Percentiles rank a stretch among this genome's conserved stretches.
These are phyloP conservation scores for Calonectria montana DNA, from an alignment of 2,329 filamentous ascomycete species.

Conservation along the genomic window DNA sequence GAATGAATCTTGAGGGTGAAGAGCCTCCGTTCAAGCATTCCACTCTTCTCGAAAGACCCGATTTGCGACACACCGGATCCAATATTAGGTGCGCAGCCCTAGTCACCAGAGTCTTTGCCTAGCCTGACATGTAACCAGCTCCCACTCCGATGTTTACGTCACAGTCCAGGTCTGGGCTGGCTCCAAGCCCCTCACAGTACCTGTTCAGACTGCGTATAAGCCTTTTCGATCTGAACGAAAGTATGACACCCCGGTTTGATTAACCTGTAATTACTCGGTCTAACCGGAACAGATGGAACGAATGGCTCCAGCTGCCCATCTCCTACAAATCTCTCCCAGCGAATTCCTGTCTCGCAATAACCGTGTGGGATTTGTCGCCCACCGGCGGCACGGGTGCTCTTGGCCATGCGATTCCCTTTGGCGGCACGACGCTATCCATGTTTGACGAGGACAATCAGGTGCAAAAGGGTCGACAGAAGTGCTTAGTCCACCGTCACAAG, in stretches of 20 bases:
- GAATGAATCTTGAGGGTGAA: conserved; percentile 61
- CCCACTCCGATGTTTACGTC: conserved; percentile 89
- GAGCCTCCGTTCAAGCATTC: conserved; percentile 63
- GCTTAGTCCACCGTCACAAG: conserved; percentile 83
- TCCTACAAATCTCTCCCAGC: conserved; percentile 84
- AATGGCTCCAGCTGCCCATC: conserved; percentile 92
- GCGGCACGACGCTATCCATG: conserved; percentile 90
- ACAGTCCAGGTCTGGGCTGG: conserved; percentile 95
- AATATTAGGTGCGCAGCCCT: conserved; percentile 72
- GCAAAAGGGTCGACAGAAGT: conserved; percentile 93
- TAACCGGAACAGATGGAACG: conserved; percentile 78
- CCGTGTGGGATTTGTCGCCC: conserved; percentile 93
- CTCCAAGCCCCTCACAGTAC: conserved; percentile 92
- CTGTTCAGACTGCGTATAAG: conserved; percentile 93
- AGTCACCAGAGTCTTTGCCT: not conserved
- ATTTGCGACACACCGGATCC: conserved; percentile 88
- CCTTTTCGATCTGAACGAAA: conserved; percentile 81
- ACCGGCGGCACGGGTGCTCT: conserved; percentile 76
- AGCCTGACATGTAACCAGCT: conserved; percentile 58
- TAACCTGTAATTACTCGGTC: not conserved
- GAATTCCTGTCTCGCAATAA: conserved; percentile 88
- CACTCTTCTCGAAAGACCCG: conserved; percentile 79
- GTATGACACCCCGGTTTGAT: conserved; percentile 48
- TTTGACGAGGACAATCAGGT: conserved; percentile 94
- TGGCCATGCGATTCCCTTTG: conserved; percentile 88